Evolutionary conservation across 257 asterid species (phyloP).

Genomic region (Capsicum pubescens): DNA sequence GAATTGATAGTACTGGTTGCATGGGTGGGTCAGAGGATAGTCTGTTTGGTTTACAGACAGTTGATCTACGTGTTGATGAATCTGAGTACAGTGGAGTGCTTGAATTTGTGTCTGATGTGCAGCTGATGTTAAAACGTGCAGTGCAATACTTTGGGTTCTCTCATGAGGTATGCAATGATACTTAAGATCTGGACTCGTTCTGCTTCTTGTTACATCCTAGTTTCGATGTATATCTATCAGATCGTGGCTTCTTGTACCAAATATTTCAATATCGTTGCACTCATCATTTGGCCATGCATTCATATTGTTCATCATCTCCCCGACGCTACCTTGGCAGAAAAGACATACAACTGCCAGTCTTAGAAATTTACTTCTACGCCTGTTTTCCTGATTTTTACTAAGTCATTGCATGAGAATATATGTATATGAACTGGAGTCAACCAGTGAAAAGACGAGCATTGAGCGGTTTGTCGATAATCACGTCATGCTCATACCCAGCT

Average conservation of each 20-base stretch:
- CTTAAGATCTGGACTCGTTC: neutral
- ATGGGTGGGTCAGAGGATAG: constrained; percentile 57
- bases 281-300: neutral
- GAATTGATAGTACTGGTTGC: constrained; percentile 63
- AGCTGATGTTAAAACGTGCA: constrained; percentile 75
- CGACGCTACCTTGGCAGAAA: constrained; percentile 7
- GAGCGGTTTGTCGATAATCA: constrained; percentile 12
- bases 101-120: constrained; percentile 89
- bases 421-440: neutral
- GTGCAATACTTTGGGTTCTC: constrained; percentile 75
- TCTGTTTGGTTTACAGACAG: constrained; percentile 68
- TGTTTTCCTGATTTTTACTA: neutral
- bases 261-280: no score
- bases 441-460: constrained; percentile 1
- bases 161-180: constrained; percentile 62
- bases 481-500: constrained; percentile 21
- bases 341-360: neutral
- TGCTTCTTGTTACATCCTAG: neutral
- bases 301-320: neutral
- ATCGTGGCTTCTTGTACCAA: no score
- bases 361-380: neutral
- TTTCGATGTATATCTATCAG: no score
- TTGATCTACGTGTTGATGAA: constrained; percentile 71
- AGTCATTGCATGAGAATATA: neutral
- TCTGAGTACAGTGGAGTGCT: constrained; percentile 69